These are phyloP conservation scores for Malassezia furfur DNA, from an alignment of 1,284 basidiomycete species.

Conservation along the genomic window DNA sequence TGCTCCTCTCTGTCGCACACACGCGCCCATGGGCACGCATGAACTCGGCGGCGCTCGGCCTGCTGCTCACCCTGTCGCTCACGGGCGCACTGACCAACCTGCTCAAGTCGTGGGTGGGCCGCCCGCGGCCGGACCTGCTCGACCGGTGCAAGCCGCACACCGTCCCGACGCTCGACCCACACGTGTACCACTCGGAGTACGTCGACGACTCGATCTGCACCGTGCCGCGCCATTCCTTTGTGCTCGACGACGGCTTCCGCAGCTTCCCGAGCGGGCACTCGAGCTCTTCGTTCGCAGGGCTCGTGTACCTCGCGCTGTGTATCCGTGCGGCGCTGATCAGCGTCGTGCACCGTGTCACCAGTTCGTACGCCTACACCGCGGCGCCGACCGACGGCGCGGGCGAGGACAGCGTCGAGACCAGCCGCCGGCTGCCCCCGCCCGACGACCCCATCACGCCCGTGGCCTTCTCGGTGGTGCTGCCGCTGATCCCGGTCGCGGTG, in stretches of 20 bases:
- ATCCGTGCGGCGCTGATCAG: conserved; percentile 16
- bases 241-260: conserved; percentile 60
- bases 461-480: conserved; percentile 43
- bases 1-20: conserved; percentile 61
- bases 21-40: conserved; percentile 76
- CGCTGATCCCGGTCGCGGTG: conserved; percentile 62
- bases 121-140: conserved; percentile 58
- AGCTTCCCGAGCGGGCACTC: conserved; percentile 91
- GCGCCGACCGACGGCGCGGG: background rate
- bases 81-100: conserved; percentile 75
- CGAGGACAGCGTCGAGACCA: background rate
- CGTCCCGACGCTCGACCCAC: conserved; percentile 56
- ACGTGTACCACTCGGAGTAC: conserved; percentile 50
- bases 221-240: conserved; percentile 15
- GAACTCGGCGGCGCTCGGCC: conserved; percentile 68
- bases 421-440: background rate
- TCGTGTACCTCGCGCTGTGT: conserved; percentile 81
- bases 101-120: conserved; percentile 68
- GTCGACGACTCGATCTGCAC: conserved; percentile 71
- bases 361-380: background rate
- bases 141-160: conserved; percentile 74
- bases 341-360: background rate
- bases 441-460: background rate
- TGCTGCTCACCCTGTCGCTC: conserved; percentile 63
- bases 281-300: conserved; percentile 80